These are phyloP conservation scores for Populus hybrid DNA, from an alignment of 441 rosid genomes.

Conservation along the genomic window DNA sequence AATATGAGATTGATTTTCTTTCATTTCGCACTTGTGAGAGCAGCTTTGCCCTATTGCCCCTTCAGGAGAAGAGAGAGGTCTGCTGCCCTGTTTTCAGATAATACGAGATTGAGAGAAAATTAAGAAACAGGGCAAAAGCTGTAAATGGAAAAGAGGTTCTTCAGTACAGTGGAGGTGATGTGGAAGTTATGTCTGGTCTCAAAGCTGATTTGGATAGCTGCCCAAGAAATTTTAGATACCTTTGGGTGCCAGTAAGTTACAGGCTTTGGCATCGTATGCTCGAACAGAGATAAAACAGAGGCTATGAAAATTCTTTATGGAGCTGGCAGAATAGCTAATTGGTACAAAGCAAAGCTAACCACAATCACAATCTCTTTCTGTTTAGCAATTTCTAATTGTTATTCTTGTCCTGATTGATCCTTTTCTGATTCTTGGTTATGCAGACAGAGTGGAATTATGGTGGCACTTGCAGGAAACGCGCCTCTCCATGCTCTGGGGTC, in stretches of 20 bases:
- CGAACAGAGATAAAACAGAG: conserved; percentile 9
- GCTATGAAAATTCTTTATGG: not conserved
- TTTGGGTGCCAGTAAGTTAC: not conserved
- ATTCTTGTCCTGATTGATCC: not conserved
- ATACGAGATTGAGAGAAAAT: too few species aligned
- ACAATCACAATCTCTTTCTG: too few species aligned
- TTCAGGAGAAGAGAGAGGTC: too few species aligned
- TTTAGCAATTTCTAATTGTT: not conserved
- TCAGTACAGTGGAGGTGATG: conserved; percentile 12
- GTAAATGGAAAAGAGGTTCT: not conserved
- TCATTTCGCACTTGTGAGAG: too few species aligned
- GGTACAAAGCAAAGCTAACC: not conserved
- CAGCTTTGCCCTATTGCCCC: too few species aligned
- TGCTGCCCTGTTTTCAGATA: too few species aligned
- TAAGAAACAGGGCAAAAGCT: not conserved
- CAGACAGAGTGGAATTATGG: not conserved
- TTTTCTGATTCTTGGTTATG: too few species aligned
- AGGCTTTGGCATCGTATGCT: conserved; percentile 17
- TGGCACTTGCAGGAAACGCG: not conserved
- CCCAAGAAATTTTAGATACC: conserved; percentile 7
- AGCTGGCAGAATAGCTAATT: not conserved
- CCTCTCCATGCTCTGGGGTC: not conserved
- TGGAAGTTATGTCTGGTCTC: conserved; percentile 11
- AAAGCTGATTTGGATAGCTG: conserved; percentile 14
- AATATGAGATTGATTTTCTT: too few species aligned